phyloP scores from a whole-genome alignment of 2,329 filamentous ascomycete genomes.

The Passalora sequoiae region DNA sequence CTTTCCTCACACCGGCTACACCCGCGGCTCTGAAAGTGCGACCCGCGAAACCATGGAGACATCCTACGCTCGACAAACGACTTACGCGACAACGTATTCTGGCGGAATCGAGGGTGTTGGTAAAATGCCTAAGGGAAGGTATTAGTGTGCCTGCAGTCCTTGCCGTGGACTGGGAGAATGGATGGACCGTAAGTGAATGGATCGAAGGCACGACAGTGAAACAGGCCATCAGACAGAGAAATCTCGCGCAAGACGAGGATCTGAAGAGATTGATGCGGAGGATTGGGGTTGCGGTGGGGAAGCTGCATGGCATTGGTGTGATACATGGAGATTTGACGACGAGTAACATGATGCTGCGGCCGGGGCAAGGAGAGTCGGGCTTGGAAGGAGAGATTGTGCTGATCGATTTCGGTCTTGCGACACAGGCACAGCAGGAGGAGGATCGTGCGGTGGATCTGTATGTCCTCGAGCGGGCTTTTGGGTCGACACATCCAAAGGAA shows the following conservation, averaged over 20 bases:
- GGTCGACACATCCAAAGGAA: constrained; percentile 84
- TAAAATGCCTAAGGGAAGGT: constrained; percentile 71
- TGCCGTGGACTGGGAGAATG: constrained; percentile 56
- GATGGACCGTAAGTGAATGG: constrained; percentile 83
- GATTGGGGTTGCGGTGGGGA: constrained; percentile 33
- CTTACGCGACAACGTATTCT: constrained; percentile 82
- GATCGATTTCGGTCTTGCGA: constrained; percentile 91
- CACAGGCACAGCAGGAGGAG: constrained; percentile 75
- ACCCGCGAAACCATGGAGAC: constrained; percentile 84
- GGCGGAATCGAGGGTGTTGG: constrained; percentile 80
- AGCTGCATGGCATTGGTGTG: constrained; percentile 75
- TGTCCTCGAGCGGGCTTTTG: constrained; percentile 89
- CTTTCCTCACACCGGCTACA: constrained; percentile 63
- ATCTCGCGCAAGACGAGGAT: constrained; percentile 23
- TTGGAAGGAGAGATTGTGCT: constrained; percentile 72
- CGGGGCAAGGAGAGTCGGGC: constrained; percentile 19
- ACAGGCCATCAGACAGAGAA: constrained; percentile 51
- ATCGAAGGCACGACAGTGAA: constrained; percentile 67
- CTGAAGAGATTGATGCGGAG: constrained; percentile 31
- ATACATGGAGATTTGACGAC: constrained; percentile 95
- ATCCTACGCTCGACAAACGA: constrained; percentile 80
- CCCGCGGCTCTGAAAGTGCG: constrained; percentile 86
- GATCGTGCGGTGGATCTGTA: constrained; percentile 95
- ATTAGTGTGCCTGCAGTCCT: constrained; percentile 78
- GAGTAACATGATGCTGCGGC: constrained; percentile 84